Evolutionary conservation across 768 basidiomycete genomes (phyloP), one percentile per base, ranked within the genome.

Genomic region (Suillus subalutaceus): DNA sequence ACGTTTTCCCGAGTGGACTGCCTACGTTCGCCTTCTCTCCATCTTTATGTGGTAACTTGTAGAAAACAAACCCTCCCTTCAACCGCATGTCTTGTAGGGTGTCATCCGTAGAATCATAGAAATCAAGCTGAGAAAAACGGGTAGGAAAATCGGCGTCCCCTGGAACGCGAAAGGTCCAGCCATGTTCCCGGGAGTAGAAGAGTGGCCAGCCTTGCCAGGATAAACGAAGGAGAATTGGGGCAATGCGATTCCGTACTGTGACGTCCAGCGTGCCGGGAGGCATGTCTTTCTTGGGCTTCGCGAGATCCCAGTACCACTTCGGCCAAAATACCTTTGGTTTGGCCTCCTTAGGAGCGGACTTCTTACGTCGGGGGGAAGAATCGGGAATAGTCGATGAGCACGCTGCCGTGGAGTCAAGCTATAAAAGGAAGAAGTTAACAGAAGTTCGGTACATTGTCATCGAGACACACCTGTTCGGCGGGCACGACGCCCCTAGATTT

Each of bases 31-130:
- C 93, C 63, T 86, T 86, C 67, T 97, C 96, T 2, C 97, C 97
- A 69, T 97, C 95, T 75, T 96, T 95, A 78, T 99, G 97, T 0
- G 97, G 97, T 0, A 99, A 83, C 78, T 97, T 96, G 83, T 93
- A 93, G 78, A 95, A 99, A 2, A 81, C 64, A 72, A 81, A 91
- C 2, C 84, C 84, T 3, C 80, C 83, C n/a, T 82, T 79, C 16
- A 82, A 76, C 5, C 75, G 72, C 55, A 81, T 77, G 64, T 90
- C 85, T 52, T 82, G 78, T 12, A 95, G 80, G 2, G 74, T 66
- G 26, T 84, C 81, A 71, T 96, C 94, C 0, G 83, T 85, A 6
- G 84, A 80, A 53, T 91, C 85, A 53, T 85, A 82, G 77, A 95
- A 93, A 13, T 72, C 73, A 37, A 92, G 79, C 0, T 85, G 79